phyloP scores from a whole-genome alignment of 208 protist species.

The Trichomonas gallinae region DNA sequence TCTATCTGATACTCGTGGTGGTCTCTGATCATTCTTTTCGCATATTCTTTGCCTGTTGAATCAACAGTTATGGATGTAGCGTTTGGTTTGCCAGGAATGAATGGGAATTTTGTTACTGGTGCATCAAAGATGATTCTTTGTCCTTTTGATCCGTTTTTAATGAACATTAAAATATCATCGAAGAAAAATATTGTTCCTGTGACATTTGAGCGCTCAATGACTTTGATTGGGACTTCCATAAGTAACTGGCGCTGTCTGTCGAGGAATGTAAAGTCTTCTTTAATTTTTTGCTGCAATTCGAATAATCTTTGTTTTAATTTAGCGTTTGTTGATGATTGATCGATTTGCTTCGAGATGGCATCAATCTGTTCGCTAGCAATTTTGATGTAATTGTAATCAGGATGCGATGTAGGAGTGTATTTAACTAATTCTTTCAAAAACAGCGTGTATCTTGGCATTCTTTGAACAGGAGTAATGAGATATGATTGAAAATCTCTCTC shows the following conservation, averaged over 20 bases:
- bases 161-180: neutral
- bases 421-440: neutral
- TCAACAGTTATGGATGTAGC: neutral
- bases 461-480: neutral
- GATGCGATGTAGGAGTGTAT: neutral
- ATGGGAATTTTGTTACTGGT: neutral
- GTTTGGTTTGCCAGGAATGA: neutral
- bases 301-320: neutral
- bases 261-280: neutral
- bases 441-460: neutral
- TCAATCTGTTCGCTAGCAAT: neutral
- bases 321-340: neutral
- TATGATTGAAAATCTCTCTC: neutral
- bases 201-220: neutral
- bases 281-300: neutral
- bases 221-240: neutral
- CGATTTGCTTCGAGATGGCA: neutral
- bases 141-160: neutral
- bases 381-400: neutral
- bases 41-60: neutral
- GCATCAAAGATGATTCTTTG: neutral
- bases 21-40: neutral
- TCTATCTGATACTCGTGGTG: neutral
- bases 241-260: neutral
- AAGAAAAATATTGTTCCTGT: neutral